These are phyloP conservation scores for Cladosporium sp. DNA, from an alignment of 2,329 filamentous ascomycete species.

Conservation along the genomic window DNA sequence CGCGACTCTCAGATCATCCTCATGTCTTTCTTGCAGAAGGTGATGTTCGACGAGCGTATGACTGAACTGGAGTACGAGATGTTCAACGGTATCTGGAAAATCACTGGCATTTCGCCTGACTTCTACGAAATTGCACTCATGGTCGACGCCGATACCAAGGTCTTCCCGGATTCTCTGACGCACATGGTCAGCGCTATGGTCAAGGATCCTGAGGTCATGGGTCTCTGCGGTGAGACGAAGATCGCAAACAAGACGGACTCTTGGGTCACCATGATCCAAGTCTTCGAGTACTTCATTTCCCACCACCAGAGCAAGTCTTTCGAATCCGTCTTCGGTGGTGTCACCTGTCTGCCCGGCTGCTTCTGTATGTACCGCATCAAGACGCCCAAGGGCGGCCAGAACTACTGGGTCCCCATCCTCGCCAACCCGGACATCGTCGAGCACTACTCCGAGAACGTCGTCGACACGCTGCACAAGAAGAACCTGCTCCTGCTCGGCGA, in stretches of 20 bases:
- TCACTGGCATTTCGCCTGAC: constrained; percentile 95
- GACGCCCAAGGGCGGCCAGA: constrained; percentile 93
- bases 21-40: constrained; percentile 99
- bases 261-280: constrained; percentile 97
- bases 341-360: constrained; percentile 95
- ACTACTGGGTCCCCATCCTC: constrained; percentile 98
- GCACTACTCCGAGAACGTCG: constrained; percentile 98
- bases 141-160: constrained; percentile 98
- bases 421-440: constrained; percentile 98
- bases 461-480: constrained; percentile 97
- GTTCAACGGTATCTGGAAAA: constrained; percentile 99
- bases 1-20: constrained; percentile 98
- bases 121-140: constrained; percentile 98
- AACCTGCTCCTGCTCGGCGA: constrained; percentile 86
- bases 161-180: constrained; percentile 95
- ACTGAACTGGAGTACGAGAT: constrained; percentile 98
- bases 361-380: constrained; percentile 99
- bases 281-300: constrained; percentile 99
- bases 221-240: constrained; percentile 96
- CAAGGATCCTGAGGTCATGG: constrained; percentile 98
- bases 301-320: constrained; percentile 96
- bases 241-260: constrained; percentile 95
- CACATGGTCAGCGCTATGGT: constrained; percentile 99
- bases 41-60: constrained; percentile 99
- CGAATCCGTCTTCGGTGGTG: constrained; percentile 97